phyloP scores from a whole-genome alignment of 2,329 filamentous ascomycete species.

The Aspergillus pseudoterreus region DNA sequence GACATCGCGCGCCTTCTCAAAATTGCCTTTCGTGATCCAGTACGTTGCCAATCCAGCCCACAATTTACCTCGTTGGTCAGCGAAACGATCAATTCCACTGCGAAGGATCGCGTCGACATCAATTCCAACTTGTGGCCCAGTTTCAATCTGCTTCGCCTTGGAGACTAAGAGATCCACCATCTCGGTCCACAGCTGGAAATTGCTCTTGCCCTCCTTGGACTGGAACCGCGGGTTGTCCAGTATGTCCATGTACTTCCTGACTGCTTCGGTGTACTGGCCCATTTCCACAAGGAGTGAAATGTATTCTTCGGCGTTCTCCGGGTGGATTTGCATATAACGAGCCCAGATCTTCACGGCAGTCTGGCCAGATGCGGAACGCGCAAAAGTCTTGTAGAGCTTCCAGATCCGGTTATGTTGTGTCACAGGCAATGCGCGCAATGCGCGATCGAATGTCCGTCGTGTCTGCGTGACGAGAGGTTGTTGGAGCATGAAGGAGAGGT shows the following conservation, averaged over 20 bases:
- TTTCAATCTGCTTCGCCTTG: slow-evolving; percentile 81
- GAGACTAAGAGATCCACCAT: slow-evolving; percentile 94
- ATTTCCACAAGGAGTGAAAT: slow-evolving; percentile 83
- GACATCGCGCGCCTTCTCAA: slow-evolving; percentile 85
- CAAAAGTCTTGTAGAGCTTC: slow-evolving; percentile 86
- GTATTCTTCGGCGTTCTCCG: slow-evolving; percentile 91
- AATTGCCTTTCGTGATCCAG: slow-evolving; percentile 89
- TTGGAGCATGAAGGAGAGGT: slow-evolving; percentile 81
- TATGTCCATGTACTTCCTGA: slow-evolving; percentile 85
- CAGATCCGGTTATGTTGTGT: slow-evolving; percentile 96
- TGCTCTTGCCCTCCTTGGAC: slow-evolving; percentile 90
- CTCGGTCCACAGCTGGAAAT: slow-evolving; percentile 95
- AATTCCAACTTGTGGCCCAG: slow-evolving; percentile 75
- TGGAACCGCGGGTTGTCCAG: slow-evolving; percentile 86
- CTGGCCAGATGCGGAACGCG: slow-evolving; percentile 81
- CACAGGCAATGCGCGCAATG: slow-evolving; percentile 83
- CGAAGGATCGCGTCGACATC: slow-evolving; percentile 89
- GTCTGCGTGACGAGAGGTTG: slow-evolving; percentile 90
- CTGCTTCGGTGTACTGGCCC: slow-evolving; percentile 83
- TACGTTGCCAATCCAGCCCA: slow-evolving; percentile 96
- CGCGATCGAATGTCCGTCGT: slow-evolving; percentile 84
- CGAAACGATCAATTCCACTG: slow-evolving; percentile 84
- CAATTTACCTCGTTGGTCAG: slow-evolving; percentile 89
- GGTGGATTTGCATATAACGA: slow-evolving; percentile 94
- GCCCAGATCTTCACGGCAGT: slow-evolving; percentile 93